phyloP scores from a whole-genome alignment of 2,329 filamentous ascomycete species.

The Phoma herbarum region DNA sequence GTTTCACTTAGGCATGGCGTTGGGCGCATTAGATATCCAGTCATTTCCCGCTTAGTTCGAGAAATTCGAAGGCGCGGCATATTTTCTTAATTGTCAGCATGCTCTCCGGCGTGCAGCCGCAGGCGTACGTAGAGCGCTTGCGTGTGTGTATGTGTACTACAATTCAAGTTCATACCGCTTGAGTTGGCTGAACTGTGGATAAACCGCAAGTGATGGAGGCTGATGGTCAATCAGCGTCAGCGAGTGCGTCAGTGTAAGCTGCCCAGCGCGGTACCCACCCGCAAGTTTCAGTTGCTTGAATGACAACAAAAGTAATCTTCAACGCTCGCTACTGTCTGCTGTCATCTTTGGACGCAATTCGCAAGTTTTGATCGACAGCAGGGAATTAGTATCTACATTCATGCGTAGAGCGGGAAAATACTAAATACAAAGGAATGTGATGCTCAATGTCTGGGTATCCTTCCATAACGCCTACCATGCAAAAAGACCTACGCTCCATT shows the following conservation, averaged over 20 bases:
- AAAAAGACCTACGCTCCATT: background rate
- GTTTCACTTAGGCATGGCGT: slow-evolving; percentile 20
- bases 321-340: background rate
- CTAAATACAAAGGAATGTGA: slow-evolving; percentile 13
- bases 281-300: background rate
- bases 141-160: slow-evolving; percentile 14
- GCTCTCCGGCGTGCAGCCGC: background rate
- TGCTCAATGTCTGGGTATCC: slow-evolving; percentile 15
- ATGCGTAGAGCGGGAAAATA: background rate
- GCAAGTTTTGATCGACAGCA: background rate
- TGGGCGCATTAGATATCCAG: slow-evolving; percentile 38
- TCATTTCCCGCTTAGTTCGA: slow-evolving; percentile 20
- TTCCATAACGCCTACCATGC: slow-evolving; percentile 13
- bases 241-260: slow-evolving; percentile 7
- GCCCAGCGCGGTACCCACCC: background rate
- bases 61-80: slow-evolving; percentile 7
- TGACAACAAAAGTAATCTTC: background rate
- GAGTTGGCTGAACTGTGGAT: background rate
- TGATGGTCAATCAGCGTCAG: background rate
- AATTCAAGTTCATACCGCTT: slow-evolving; percentile 10
- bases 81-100: background rate
- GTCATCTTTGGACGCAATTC: background rate
- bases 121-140: slow-evolving; percentile 16
- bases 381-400: background rate
- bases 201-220: background rate